These are phyloP conservation scores for Colletotrichum cuscutae DNA, from an alignment of 2,329 filamentous ascomycete genomes.

Conservation along the genomic window DNA sequence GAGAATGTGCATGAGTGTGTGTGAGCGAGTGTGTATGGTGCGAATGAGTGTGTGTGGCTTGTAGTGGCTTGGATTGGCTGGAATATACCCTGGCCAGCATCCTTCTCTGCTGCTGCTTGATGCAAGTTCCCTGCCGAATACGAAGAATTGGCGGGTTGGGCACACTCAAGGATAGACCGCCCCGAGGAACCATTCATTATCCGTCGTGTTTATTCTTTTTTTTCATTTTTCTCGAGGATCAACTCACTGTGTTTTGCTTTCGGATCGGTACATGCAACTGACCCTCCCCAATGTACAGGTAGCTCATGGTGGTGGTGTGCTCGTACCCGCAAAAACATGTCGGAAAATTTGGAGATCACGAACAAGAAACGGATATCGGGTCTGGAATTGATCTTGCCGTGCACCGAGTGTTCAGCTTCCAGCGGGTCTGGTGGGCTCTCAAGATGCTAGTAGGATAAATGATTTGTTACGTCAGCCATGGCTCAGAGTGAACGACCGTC, in stretches of 20 bases:
- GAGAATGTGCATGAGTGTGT: neutral
- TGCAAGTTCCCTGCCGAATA: constrained; percentile 29
- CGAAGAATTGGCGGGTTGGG: constrained; percentile 32
- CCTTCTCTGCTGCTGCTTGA: constrained; percentile 8
- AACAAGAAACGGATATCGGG: neutral
- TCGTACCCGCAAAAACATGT: neutral
- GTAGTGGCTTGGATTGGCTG: constrained; percentile 12
- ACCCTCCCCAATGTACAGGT: too few species aligned
- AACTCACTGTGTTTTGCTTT: too few species aligned
- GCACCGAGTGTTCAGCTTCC: neutral
- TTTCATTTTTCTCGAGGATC: too few species aligned
- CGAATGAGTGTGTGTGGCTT: constrained; percentile 8
- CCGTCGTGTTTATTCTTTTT: too few species aligned
- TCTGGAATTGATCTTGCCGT: neutral
- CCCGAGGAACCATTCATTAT: too few species aligned
- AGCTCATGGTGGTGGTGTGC: too few species aligned
- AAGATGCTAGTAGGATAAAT: neutral
- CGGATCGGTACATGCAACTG: neutral
- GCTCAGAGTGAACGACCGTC: neutral
- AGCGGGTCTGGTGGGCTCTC: neutral
- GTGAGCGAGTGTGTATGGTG: neutral
- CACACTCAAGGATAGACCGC: neutral
- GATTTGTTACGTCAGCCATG: neutral
- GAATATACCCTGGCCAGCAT: neutral
- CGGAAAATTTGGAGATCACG: neutral